phyloP scores from a whole-genome alignment of 345 rosid species.

The Arabis alpina region DNA sequence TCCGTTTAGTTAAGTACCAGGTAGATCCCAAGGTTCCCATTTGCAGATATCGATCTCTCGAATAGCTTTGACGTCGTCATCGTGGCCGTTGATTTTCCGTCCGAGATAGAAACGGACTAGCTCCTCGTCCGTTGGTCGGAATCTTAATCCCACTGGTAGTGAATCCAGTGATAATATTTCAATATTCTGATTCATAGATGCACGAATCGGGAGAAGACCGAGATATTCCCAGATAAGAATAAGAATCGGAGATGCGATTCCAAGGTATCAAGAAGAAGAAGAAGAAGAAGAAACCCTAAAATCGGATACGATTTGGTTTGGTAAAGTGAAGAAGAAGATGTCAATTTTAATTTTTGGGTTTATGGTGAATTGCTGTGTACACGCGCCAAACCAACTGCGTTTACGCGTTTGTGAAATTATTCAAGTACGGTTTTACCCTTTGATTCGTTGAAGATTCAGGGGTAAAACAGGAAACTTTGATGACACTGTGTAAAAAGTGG shows the following conservation, averaged over 20 bases:
- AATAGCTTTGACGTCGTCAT: slow-evolving; percentile 63
- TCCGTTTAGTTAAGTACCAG: slow-evolving; percentile 61
- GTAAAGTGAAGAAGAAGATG: slow-evolving; percentile 41
- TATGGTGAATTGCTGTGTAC: neutral
- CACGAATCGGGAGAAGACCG: slow-evolving; percentile 28
- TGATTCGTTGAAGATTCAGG: neutral
- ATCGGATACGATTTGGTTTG: slow-evolving; percentile 41
- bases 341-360: slow-evolving; percentile 3
- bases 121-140: slow-evolving; percentile 91
- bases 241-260: slow-evolving; percentile 36
- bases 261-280: slow-evolving; percentile 26
- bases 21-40: slow-evolving; percentile 97
- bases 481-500: neutral
- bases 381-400: slow-evolving; percentile 17
- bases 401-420: slow-evolving; percentile 12
- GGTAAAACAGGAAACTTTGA: slow-evolving; percentile 16
- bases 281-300: slow-evolving; percentile 22
- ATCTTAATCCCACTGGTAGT: slow-evolving; percentile 82
- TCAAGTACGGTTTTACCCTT: slow-evolving; percentile 21
- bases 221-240: slow-evolving; percentile 28
- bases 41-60: slow-evolving; percentile 85
- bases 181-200: slow-evolving; percentile 50
- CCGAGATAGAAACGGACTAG: slow-evolving; percentile 70
- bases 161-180: slow-evolving; percentile 56
- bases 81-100: slow-evolving; percentile 71